Evolutionary conservation across 2,329 filamentous ascomycete species (phyloP), one percentile per base, ranked within the genome.

Genomic region (Chalaropsis thielavioides): DNA sequence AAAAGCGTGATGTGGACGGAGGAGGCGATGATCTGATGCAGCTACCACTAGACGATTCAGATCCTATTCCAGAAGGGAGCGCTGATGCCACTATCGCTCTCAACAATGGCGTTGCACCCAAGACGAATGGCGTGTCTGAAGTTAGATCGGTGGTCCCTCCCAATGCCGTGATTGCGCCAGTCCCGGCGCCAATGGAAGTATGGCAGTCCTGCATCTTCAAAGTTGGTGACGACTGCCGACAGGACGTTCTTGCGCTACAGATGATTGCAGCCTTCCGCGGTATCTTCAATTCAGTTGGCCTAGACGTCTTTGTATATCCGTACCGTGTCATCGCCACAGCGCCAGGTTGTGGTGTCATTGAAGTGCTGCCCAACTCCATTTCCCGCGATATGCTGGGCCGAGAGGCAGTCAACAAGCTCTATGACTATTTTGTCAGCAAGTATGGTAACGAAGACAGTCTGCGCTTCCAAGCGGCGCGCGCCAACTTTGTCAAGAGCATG

Each of bases 151-250:
- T 59, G 13, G 62, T 56, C 15, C 22, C 58, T 7, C 44, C 27
- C 11, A 59, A 46, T 19, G 64, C 64, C 3, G 60, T 60, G 8
- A 22, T 41, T 31, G 41, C 38, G 6, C 58, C 63, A 4, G 59
- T 38, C 38, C 40, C 63, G 3, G 63, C 51, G 3, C 63, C 85
- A 0, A 84, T 95, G 69, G 95, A 99, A 74, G 88, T 92, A n/a
- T 97, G 94, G 95, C 94, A 99, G 75, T 95, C 91, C 1, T 94
- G 92, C 65, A 99, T 99, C 72, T 99, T 99, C 85, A 99, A 99
- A 75, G 95, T 99, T 61, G 94, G 94, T 68, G 94, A 99, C 73
- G 94, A 99, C 75, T 97, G 94, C 73, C 88, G 94, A 62, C 94
- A 99, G 76, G 95, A 99, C 71, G 89, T 99, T 63, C 80, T 99